Evolutionary conservation across 257 asterid genomes (phyloP), one percentile per base, ranked within the genome.

Genomic region (Przewalskia tangutica): DNA sequence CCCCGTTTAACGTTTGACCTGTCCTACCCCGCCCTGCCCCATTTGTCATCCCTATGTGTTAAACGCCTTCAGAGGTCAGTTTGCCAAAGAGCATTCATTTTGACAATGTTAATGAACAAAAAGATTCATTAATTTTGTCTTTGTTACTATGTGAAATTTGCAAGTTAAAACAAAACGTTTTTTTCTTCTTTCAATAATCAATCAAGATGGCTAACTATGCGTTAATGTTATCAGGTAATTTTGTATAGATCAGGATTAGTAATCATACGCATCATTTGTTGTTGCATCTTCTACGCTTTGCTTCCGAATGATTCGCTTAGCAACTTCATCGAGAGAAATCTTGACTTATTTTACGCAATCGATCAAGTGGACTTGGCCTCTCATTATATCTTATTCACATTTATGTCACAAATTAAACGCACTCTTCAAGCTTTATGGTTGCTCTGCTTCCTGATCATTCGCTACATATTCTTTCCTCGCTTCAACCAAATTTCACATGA

Each of bases 341-440:
- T 89, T 6, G 89, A 90, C 78, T 63, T 93, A 81, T 68, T 93
- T 13, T 92, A 90, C 58, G 86, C 88, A 0, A 44, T 93, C 32
- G 98, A 80, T 93, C 92, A 65, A 85, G 90, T 83, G 99, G 99
- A 77, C 79, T 85, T 93, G 98, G 97, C 6, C 58, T 91, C 80
- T 91, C 98, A 66, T 87, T 93, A 84, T 91, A 42, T 84, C 85
- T 94, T 80, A 95, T 95, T 81, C 99, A 95, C 89, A 94, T 95
- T 18, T 95, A 95, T 70, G 97, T 94, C n/a, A 87, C 98, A 94
- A 86, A 94, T 95, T 76, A 95, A 95, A 88, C 95, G 95, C 79
- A 48, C 97, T 32, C 93, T 94, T 53, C 97, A 92, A 88, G 90
- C 92, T 34, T 90, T 95, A 66, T 95, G 99, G 99, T 63, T 75